These are phyloP conservation scores for Pseudopyricularia cyperi DNA, from an alignment of 2,329 filamentous ascomycete genomes.

Conservation along the genomic window DNA sequence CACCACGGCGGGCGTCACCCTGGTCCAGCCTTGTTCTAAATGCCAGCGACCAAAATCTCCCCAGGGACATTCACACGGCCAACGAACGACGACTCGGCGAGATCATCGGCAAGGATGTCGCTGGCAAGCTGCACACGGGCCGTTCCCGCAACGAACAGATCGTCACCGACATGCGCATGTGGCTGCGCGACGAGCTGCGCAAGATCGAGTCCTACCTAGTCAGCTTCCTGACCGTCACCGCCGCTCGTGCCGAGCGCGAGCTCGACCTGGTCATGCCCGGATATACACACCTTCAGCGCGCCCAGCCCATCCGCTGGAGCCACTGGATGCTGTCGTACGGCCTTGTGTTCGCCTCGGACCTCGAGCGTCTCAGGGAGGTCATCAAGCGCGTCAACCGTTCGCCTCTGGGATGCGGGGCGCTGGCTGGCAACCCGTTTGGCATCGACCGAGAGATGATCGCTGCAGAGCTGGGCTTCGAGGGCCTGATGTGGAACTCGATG, in stretches of 20 bases:
- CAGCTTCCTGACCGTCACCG: constrained; percentile 56
- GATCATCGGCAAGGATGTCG: constrained; percentile 73
- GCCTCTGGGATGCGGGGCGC: constrained; percentile 62
- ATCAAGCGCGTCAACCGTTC: constrained; percentile 59
- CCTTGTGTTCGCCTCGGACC: constrained; percentile 57
- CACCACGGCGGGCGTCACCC: constrained; percentile 6
- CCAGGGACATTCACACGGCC: constrained; percentile 47
- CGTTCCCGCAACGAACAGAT: constrained; percentile 86
- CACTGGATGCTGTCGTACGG: constrained; percentile 73
- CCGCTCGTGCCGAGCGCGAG: constrained; percentile 57
- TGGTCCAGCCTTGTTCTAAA: too few species aligned
- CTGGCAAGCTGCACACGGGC: constrained; percentile 80
- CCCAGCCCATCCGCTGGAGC: constrained; percentile 66
- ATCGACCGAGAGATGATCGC: constrained; percentile 72
- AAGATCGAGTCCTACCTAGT: constrained; percentile 56
- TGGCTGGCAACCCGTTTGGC: constrained; percentile 71
- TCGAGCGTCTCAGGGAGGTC: constrained; percentile 64
- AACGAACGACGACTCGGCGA: constrained; percentile 66
- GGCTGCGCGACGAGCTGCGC: constrained; percentile 64
- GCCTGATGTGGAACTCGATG: constrained; percentile 65
- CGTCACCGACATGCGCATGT: constrained; percentile 80
- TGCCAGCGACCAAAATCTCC: not conserved
- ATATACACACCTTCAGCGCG: constrained; percentile 79
- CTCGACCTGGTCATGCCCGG: constrained; percentile 73
- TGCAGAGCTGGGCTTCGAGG: constrained; percentile 67